A percentile compares a stretch with the other conserved stretches of the same genome.
These are phyloP conservation scores for Nakazawaea wickerhamii DNA, from an alignment of 805 yeast species.

Conservation along the genomic window DNA sequence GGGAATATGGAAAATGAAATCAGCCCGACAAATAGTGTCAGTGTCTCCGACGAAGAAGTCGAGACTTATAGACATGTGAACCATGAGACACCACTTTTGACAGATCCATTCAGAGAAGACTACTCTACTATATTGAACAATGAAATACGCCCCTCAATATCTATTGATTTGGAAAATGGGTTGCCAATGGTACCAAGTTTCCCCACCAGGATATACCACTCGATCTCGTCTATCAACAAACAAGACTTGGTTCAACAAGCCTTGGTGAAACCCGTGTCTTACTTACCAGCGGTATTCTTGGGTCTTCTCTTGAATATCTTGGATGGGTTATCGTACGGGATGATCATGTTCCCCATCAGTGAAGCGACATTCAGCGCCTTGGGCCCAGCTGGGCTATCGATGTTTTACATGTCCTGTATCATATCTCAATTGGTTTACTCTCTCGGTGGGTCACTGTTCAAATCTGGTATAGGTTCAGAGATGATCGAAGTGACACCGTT, in stretches of 20 bases:
- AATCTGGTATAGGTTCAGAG: constrained; percentile 91
- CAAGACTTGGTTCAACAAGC: constrained; percentile 21
- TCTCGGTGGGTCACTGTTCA: constrained; percentile 85
- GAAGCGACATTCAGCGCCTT: constrained; percentile 68
- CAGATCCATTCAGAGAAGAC: constrained; percentile 9
- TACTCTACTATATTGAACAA: constrained; percentile 1
- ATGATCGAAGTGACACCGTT: constrained; percentile 99
- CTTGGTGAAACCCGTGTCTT: constrained; percentile 36
- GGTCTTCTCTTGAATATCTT: constrained; percentile 83
- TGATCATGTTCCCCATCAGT: constrained; percentile 93
- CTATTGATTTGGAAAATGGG: constrained; percentile 13
- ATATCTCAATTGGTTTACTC: constrained; percentile 86
- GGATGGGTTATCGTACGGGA: constrained; percentile 93
- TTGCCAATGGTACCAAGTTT: constrained; percentile 5
- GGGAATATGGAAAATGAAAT: background rate
- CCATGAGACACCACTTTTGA: constrained; percentile 7
- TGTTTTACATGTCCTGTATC: constrained; percentile 92
- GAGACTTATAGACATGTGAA: background rate
- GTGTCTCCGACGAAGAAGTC: constrained; percentile 3
- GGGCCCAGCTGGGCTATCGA: constrained; percentile 86
- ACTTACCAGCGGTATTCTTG: constrained; percentile 75
- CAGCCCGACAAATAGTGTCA: constrained; percentile 8
- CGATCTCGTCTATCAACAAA: constrained; percentile 16
- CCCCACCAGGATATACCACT: background rate
- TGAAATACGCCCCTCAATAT: constrained; percentile 9